phyloP scores from a whole-genome alignment of 306 rosid genomes.

The Delonix regia region DNA sequence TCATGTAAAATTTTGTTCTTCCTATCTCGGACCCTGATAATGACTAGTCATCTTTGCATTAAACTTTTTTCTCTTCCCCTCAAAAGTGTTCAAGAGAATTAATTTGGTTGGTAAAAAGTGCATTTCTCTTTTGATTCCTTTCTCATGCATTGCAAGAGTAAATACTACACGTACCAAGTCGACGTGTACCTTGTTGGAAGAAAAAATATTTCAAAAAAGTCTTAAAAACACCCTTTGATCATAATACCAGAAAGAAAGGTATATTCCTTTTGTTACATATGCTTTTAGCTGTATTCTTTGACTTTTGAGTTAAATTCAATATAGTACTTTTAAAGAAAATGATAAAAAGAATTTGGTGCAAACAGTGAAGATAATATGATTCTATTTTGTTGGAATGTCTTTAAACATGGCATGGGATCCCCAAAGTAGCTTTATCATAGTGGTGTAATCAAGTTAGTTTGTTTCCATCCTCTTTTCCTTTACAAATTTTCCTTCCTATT shows the following conservation, averaged over 20 bases:
- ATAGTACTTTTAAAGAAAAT: too few relatives aligned
- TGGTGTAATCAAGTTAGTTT: constrained; percentile 20
- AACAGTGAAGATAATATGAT: constrained; percentile 20
- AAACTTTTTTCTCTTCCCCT: too few relatives aligned
- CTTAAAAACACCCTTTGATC: not conserved
- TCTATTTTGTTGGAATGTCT: not conserved
- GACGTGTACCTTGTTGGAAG: too few relatives aligned
- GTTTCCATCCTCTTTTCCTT: constrained; percentile 11
- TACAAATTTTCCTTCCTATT: not conserved
- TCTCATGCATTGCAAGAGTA: too few relatives aligned
- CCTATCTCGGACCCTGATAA: not conserved
- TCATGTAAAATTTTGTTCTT: constrained; percentile 7
- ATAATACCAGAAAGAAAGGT: not conserved
- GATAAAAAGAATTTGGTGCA: not conserved
- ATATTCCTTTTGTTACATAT: not conserved
- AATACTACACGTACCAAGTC: too few relatives aligned
- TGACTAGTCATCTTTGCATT: not conserved
- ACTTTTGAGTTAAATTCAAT: not conserved
- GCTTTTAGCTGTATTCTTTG: not conserved
- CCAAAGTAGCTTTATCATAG: constrained; percentile 25
- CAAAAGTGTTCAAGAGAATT: not conserved
- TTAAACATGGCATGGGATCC: constrained; percentile 5
- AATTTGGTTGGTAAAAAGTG: not conserved
- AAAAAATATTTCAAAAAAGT: too few relatives aligned
- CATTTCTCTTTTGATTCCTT: too few relatives aligned